Conservation (phyloP, 257 asterid species). For the Solanum sitiens region DNA sequence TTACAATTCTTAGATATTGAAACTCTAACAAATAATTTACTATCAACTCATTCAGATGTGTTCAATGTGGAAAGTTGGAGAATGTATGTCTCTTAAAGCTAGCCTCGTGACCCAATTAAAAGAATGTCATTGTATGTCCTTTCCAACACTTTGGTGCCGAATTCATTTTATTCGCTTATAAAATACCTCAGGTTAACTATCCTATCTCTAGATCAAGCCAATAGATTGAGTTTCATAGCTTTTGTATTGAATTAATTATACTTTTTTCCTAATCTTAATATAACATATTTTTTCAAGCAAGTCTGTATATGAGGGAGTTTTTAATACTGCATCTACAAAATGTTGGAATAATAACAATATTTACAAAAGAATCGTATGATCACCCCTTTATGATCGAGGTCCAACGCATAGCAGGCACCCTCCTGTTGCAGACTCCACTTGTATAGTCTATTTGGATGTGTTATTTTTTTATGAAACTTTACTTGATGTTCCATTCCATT, state of each 20-base stretch:
- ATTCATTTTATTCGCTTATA: too few relatives aligned
- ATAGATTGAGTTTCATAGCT: too few relatives aligned
- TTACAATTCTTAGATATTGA: too few relatives aligned
- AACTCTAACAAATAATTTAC: too few relatives aligned
- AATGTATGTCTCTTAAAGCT: not conserved
- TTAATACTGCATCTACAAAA: not conserved
- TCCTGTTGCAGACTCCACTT: not conserved
- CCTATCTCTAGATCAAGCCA: not conserved
- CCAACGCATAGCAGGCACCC: not conserved
- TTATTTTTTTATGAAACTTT: not conserved
- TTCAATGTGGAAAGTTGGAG: not conserved
- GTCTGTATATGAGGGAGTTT: not conserved
- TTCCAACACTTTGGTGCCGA: too few relatives aligned
- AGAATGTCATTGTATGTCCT: not conserved
- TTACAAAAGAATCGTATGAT: not conserved
- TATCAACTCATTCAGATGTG: not conserved
- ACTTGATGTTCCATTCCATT: not conserved
- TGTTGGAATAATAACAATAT: too few relatives aligned
- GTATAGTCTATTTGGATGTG: not conserved
- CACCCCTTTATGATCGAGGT: not conserved
- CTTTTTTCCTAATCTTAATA: too few relatives aligned
- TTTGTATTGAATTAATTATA: too few relatives aligned
- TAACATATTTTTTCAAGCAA: not conserved
- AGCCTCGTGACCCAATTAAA: not conserved
- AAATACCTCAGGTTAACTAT: not conserved